Conservation (phyloP, 768 basidiomycete species). For the Kwoniella mangroviensis region DNA sequence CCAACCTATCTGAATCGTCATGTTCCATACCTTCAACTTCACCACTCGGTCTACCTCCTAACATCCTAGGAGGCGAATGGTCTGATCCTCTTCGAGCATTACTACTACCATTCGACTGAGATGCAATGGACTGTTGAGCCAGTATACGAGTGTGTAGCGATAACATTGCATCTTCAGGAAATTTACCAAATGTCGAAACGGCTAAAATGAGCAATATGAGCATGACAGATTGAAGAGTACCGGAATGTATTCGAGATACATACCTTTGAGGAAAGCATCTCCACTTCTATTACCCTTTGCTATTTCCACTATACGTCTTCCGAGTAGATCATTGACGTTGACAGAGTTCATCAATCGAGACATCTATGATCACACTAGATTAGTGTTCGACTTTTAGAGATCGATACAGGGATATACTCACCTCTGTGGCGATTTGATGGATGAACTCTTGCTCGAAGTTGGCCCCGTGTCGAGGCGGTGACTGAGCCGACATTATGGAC, state of each 20-base stretch:
- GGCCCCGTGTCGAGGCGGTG: slow-evolving; percentile 14
- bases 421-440: slow-evolving; percentile 57
- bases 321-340: slow-evolving; percentile 82
- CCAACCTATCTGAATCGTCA: slow-evolving; percentile 78
- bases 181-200: slow-evolving; percentile 82
- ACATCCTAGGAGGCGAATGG: slow-evolving; percentile 49
- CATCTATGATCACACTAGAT: slow-evolving; percentile 61
- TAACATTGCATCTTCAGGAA: slow-evolving; percentile 74
- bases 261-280: slow-evolving; percentile 69
- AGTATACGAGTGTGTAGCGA: slow-evolving; percentile 80
- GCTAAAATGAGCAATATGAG: slow-evolving; percentile 60
- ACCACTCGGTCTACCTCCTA: slow-evolving; percentile 34
- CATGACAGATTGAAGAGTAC: background rate
- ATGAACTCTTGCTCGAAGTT: slow-evolving; percentile 45
- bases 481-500: slow-evolving; percentile 29
- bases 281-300: slow-evolving; percentile 71
- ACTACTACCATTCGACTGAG: slow-evolving; percentile 23
- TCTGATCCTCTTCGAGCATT: slow-evolving; percentile 39
- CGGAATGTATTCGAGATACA: slow-evolving; percentile 18
- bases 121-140: slow-evolving; percentile 70
- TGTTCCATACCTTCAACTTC: slow-evolving; percentile 74
- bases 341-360: slow-evolving; percentile 77
- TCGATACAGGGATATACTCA: slow-evolving; percentile 26
- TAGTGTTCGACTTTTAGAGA: background rate
- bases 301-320: slow-evolving; percentile 76